These are phyloP conservation scores for Phyllosticta citrichinensis DNA, from an alignment of 2,329 filamentous ascomycete genomes.

Conservation along the genomic window DNA sequence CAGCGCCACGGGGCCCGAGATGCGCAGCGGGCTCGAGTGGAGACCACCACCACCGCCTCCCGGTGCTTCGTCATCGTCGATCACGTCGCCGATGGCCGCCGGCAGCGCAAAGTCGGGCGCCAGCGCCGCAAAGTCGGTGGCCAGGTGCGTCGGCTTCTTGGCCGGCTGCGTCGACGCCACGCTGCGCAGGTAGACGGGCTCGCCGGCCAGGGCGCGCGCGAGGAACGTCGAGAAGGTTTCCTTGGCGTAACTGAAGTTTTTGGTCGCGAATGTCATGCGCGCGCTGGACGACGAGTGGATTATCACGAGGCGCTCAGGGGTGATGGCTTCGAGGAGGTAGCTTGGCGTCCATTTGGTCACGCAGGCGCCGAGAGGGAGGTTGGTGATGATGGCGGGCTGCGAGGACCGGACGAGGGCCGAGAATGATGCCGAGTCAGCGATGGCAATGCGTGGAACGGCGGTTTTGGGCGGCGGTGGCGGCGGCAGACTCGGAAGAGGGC, in stretches of 20 bases:
- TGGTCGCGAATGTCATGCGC: conserved; percentile 70
- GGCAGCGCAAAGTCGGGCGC: conserved; percentile 62
- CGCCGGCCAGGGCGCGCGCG: conserved; percentile 39
- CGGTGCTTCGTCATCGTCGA: conserved; percentile 1
- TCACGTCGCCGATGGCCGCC: conserved; percentile 46
- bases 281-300: conserved; percentile 59
- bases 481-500: background rate
- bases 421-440: conserved; percentile 50
- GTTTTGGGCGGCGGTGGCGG: conserved; percentile 3
- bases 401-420: conserved; percentile 45
- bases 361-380: conserved; percentile 58
- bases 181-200: conserved; percentile 66
- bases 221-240: conserved; percentile 60
- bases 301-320: conserved; percentile 45
- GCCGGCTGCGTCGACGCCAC: conserved; percentile 60
- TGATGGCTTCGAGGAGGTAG: conserved; percentile 49
- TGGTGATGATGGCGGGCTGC: conserved; percentile 56
- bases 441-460: conserved; percentile 41
- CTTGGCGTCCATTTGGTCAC: conserved; percentile 55
- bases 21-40: conserved; percentile 70
- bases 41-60: conserved; percentile 32
- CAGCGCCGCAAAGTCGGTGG: conserved; percentile 60
- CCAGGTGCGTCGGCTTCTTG: conserved; percentile 58
- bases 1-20: conserved; percentile 73
- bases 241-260: conserved; percentile 71